Percentiles rank a stretch among this genome's conserved stretches.
Evolutionary conservation across 805 yeast genomes (phyloP).

Genomic region (Yamadazyma sp.): DNA sequence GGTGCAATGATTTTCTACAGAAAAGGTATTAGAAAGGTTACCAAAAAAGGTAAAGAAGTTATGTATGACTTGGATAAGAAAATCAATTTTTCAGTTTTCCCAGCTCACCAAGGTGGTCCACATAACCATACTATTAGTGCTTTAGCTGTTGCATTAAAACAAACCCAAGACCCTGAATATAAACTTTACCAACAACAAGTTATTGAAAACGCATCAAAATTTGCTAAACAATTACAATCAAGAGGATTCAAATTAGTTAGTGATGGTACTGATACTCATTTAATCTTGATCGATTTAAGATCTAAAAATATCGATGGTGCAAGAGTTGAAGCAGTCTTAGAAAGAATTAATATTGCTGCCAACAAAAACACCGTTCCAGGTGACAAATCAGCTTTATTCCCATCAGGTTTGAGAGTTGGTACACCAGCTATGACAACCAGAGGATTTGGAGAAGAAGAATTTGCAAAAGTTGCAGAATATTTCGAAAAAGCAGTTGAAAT

Average conservation of each 20-base stretch:
- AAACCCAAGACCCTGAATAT: conserved; percentile 87
- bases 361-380: conserved; percentile 99
- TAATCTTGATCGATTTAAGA: conserved; percentile 87
- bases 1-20: conserved; percentile 99
- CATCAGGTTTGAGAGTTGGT: conserved; percentile 97
- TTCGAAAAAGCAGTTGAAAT: conserved; percentile 74
- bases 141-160: conserved; percentile 93
- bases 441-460: conserved; percentile 88
- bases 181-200: conserved; percentile 87
- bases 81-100: conserved; percentile 98
- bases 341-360: conserved; percentile 89
- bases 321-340: conserved; percentile 92
- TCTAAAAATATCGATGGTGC: conserved; percentile 95
- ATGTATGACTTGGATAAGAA: conserved; percentile 89
- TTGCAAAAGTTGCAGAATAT: conserved; percentile 72
- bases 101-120: conserved; percentile 99
- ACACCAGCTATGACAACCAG: conserved; percentile 99
- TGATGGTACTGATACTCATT: conserved; percentile 95
- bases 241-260: conserved; percentile 82
- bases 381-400: conserved; percentile 93
- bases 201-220: conserved; percentile 78
- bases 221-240: conserved; percentile 70
- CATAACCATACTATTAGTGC: conserved; percentile 99
- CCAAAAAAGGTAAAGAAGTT: conserved; percentile 87
- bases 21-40: conserved; percentile 85